Evolutionary conservation across 495 filamentous ascomycete genomes (phyloP), one percentile per base, ranked within the genome.

Genomic region (Annulohypoxylon maeteangense): DNA sequence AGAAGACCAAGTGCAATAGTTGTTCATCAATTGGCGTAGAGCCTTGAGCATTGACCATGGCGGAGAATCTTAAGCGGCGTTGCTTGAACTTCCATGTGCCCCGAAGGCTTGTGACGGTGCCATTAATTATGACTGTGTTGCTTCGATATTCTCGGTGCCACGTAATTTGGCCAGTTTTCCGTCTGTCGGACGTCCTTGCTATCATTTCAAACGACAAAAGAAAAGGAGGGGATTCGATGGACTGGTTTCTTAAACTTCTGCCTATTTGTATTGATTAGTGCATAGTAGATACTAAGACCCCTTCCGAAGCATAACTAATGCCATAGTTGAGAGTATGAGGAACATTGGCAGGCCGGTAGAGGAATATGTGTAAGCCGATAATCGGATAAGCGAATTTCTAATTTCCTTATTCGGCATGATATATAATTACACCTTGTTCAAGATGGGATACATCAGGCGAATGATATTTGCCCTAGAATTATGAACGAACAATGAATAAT

Each of bases 381-480:
- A 31, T 48, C 18, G 11, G 31, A 50, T 61, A 44, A 53, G 64
- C 56, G 44, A 54, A 60, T 67, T 45, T 62, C 18, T 42, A 40
- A 57, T 62, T 68, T 55, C 57, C 65, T 48, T 42, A 68, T 61
- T 27, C 42, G 65, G 51, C 12, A 32, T 29, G 10, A 18, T 32
- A 38, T 22, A 25, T 44, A n/a, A n/a, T n/a, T n/a, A 16, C 65
- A 55, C 18, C 23, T 50, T 3, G 47, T 12, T 23, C 51, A 22
- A 32, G 50, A 56, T 23, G 27, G 45, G 58, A 53, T 59, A 27
- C 22, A 18, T 51, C 29, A 29, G 11, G 23, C 22, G 47, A 34
- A 32, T n/a, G 20, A 25, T 20, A 25, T 23, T 2, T 14, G 45
- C 25, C 12, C 45, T 48, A 48, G 45, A 48, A 48, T 25, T 25